phyloP scores from a whole-genome alignment of 768 basidiomycete genomes.

The Hericium coralloides region DNA sequence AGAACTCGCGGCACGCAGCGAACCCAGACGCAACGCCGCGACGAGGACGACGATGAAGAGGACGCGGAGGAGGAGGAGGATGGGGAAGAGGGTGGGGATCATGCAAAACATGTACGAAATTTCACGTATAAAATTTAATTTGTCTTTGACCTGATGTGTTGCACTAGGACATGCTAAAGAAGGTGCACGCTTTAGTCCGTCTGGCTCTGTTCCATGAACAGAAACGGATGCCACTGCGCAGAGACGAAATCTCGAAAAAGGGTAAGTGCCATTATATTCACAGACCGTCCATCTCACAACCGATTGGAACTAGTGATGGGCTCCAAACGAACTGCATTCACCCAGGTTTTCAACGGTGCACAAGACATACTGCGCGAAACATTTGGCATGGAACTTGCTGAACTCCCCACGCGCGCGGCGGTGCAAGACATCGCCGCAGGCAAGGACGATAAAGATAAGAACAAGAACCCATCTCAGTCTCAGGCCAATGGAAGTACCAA shows the following conservation, averaged over 20 bases:
- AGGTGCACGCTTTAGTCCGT: constrained; percentile 66
- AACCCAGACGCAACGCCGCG: constrained; percentile 25
- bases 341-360: constrained; percentile 50
- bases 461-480: constrained; percentile 25
- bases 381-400: constrained; percentile 82
- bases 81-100: constrained; percentile 26
- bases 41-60: constrained; percentile 24
- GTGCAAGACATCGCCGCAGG: constrained; percentile 35
- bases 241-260: constrained; percentile 87
- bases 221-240: constrained; percentile 50
- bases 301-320: constrained; percentile 33
- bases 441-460: constrained; percentile 27
- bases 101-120: constrained; percentile 9
- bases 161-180: constrained; percentile 52
- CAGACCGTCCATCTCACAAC: background rate
- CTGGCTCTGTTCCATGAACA: constrained; percentile 79
- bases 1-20: constrained; percentile 10
- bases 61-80: constrained; percentile 23
- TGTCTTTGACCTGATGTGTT: background rate
- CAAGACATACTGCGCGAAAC: constrained; percentile 54
- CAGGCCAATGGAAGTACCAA: constrained; percentile 11
- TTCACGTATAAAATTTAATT: too few species aligned
- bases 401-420: constrained; percentile 56
- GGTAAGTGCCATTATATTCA: constrained; percentile 29
- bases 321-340: constrained; percentile 47